These are phyloP conservation scores for Lagenidium sp. DNA, from an alignment of 352 stramenopile species.

Conservation along the genomic window DNA sequence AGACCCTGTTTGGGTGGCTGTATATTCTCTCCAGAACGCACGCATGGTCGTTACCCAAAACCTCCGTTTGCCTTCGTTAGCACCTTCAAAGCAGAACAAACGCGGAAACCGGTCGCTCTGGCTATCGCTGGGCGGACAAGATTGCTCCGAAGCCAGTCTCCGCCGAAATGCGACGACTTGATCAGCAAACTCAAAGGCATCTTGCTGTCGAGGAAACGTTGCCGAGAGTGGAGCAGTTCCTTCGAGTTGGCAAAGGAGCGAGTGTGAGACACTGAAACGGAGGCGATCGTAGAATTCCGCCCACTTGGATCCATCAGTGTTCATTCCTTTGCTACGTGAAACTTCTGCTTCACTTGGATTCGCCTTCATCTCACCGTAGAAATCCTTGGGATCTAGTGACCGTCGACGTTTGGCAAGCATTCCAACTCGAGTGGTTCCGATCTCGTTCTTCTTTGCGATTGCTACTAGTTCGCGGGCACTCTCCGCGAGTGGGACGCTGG, in stretches of 20 bases:
- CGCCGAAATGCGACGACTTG: slow-evolving; percentile 36
- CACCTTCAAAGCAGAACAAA: slow-evolving; percentile 73
- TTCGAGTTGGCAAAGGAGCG: slow-evolving; percentile 69
- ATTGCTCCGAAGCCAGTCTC: too few species aligned
- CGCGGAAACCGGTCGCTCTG: too few species aligned
- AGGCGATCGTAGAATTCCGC: slow-evolving; percentile 54
- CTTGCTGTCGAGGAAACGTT: slow-evolving; percentile 66
- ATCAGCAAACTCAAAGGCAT: slow-evolving; percentile 72
- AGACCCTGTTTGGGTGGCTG: slow-evolving; percentile 24
- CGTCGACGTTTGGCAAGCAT: slow-evolving; percentile 5
- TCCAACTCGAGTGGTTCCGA: not conserved
- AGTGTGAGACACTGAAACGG: slow-evolving; percentile 71
- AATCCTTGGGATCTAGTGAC: slow-evolving; percentile 5
- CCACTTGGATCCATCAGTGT: too few species aligned
- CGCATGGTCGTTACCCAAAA: slow-evolving; percentile 63
- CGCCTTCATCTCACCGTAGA: too few species aligned
- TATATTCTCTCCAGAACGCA: slow-evolving; percentile 69
- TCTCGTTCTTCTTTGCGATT: not conserved
- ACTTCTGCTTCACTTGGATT: too few species aligned
- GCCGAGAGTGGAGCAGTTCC: slow-evolving; percentile 49
- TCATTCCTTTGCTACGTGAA: not conserved
- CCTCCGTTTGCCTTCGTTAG: slow-evolving; percentile 51
- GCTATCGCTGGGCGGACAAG: too few species aligned
- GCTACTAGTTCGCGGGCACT: slow-evolving; percentile 28
- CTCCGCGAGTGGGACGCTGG: slow-evolving; percentile 28